Conservation (phyloP, 345 rosid genomes). For the Leavenworthia alabamica region DNA sequence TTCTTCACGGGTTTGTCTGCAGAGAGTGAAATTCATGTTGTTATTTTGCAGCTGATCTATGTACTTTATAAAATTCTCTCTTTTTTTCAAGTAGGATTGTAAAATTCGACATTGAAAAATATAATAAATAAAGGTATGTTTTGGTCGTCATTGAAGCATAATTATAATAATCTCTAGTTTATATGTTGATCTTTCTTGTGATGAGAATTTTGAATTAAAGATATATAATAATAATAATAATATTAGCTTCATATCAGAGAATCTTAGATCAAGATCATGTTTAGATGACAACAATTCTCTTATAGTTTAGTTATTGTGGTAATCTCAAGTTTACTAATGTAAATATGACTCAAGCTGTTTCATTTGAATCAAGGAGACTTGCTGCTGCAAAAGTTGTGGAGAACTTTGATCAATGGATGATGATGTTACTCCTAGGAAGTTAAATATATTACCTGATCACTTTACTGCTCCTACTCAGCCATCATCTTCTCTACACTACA, state of each 20-base stretch:
- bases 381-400: no score
- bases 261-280: no score
- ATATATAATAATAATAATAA: background rate
- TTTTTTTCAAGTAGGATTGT: no score
- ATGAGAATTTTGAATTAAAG: background rate
- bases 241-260: no score
- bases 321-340: no score
- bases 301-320: no score
- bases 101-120: background rate
- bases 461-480: slow-evolving; percentile 49
- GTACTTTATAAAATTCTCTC: background rate
- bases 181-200: background rate
- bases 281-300: no score
- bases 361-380: no score
- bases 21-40: background rate
- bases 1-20: background rate
- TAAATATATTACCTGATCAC: slow-evolving; percentile 63
- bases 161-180: background rate
- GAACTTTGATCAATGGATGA: slow-evolving; percentile 74
- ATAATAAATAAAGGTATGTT: background rate
- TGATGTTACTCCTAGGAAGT: slow-evolving; percentile 49
- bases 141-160: background rate
- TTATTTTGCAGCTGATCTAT: background rate
- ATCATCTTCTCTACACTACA: slow-evolving; percentile 29
- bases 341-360: no score